phyloP scores from a whole-genome alignment of 345 rosid genomes.

The Combretum micranthum region DNA sequence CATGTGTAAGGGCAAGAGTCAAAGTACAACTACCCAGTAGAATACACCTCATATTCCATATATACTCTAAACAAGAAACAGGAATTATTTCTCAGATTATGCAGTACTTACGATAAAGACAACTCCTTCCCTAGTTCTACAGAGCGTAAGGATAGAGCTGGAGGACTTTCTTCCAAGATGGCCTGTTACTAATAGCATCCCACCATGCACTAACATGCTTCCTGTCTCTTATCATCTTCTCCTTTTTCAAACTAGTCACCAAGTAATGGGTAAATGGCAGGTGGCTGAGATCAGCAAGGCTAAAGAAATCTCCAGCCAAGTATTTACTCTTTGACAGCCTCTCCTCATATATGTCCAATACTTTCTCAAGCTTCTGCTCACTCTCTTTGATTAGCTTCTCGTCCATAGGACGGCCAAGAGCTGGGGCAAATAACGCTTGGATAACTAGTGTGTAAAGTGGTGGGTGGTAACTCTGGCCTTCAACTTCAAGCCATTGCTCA shows the following conservation, averaged over 20 bases:
- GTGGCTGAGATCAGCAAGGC: constrained; percentile 66
- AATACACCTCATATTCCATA: too few relatives aligned
- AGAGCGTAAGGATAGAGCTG: constrained; percentile 12
- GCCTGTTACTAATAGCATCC: constrained; percentile 55
- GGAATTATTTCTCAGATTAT: too few relatives aligned
- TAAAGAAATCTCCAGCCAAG: constrained; percentile 59
- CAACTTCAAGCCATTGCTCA: constrained; percentile 68
- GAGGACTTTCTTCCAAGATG: constrained; percentile 50
- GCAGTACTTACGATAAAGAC: neutral
- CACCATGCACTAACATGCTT: constrained; percentile 60
- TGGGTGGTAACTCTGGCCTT: constrained; percentile 49
- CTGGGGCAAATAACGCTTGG: constrained; percentile 35
- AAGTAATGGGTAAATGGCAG: constrained; percentile 51
- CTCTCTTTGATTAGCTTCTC: constrained; percentile 41
- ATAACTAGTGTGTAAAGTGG: constrained; percentile 28
- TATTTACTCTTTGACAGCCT: constrained; percentile 56
- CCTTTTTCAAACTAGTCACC: constrained; percentile 45
- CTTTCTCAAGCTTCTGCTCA: constrained; percentile 48
- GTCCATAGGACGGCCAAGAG: constrained; percentile 34
- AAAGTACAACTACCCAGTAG: too few relatives aligned
- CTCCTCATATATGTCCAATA: constrained; percentile 54
- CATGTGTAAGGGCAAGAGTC: too few relatives aligned
- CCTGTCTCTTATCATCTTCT: constrained; percentile 47
- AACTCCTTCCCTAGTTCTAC: neutral
- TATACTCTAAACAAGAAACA: too few relatives aligned